phyloP scores from a whole-genome alignment of 441 rosid genomes.

The Aquilaria agallochum region DNA sequence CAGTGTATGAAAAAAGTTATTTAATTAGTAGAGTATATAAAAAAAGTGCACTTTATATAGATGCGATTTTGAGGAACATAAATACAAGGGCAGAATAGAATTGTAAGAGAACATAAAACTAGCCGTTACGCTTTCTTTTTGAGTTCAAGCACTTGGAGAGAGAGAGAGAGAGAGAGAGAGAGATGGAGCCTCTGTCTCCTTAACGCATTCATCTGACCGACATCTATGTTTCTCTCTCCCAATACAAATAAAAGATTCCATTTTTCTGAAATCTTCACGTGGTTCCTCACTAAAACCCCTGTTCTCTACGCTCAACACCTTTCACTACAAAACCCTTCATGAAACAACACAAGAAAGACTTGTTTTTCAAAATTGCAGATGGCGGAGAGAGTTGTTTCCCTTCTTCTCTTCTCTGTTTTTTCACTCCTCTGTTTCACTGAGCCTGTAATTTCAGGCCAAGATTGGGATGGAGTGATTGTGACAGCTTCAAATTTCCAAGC shows the following conservation, averaged over 20 bases:
- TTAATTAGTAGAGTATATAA: no score
- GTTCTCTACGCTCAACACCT: not conserved
- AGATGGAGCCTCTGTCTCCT: constrained; percentile 26
- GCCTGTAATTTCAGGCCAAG: constrained; percentile 32
- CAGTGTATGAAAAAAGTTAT: no score
- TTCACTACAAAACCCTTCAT: no score
- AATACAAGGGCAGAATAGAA: not conserved
- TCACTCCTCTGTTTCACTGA: constrained; percentile 6
- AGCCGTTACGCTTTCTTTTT: constrained; percentile 36
- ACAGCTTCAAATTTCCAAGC: constrained; percentile 66
- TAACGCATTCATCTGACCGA: constrained; percentile 34
- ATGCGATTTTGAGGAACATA: no score
- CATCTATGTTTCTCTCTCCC: constrained; percentile 30
- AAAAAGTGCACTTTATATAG: no score
- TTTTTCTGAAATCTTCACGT: constrained; percentile 41
- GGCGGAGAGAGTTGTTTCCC: not conserved
- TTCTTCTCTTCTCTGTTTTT: constrained; percentile 16
- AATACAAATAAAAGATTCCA: constrained; percentile 30
- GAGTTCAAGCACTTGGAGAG: constrained; percentile 1
- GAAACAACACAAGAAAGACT: no score
- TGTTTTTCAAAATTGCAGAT: no score
- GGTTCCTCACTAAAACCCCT: constrained; percentile 17
- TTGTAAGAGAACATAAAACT: constrained; percentile 23
- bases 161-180: not conserved
- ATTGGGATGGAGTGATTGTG: constrained; percentile 70